Conservation (phyloP, 768 basidiomycete genomes). For the Suillus cothurnatus region DNA sequence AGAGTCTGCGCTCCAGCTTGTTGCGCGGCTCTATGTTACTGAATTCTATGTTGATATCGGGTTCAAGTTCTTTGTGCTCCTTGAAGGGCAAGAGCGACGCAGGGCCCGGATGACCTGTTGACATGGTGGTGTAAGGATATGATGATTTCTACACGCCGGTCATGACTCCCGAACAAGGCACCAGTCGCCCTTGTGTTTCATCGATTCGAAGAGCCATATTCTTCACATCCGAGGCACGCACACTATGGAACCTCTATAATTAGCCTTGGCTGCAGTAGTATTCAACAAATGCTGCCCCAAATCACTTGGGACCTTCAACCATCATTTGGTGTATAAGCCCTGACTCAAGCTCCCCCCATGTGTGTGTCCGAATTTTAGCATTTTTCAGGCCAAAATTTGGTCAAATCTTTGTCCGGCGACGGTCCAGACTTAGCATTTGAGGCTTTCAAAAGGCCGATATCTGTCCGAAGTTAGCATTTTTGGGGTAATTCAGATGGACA, state of each 20-base stretch:
- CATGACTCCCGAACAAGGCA: background rate
- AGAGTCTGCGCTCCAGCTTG: conserved; percentile 51
- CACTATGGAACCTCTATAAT: no score
- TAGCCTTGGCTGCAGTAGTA: no score
- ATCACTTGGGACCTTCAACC: no score
- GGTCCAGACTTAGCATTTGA: background rate
- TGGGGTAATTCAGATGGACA: background rate
- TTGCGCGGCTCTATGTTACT: conserved; percentile 47
- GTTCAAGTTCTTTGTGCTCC: conserved; percentile 12
- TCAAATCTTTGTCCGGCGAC: no score
- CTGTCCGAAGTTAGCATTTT: background rate
- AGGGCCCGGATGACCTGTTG: conserved; percentile 5
- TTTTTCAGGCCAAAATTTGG: no score
- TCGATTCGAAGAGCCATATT: no score
- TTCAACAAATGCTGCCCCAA: no score
- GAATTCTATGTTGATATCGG: conserved; percentile 43
- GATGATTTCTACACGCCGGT: background rate
- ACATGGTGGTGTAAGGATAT: conserved; percentile 11
- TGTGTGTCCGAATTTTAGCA: no score
- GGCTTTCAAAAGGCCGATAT: background rate
- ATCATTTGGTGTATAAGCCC: no score
- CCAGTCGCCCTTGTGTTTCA: no score
- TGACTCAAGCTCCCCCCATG: no score
- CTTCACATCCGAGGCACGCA: no score
- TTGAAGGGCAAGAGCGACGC: conserved; percentile 9